These are phyloP conservation scores for Zygosaccharomyces kombuchaensis DNA, from an alignment of 805 yeast genomes.

Conservation along the genomic window DNA sequence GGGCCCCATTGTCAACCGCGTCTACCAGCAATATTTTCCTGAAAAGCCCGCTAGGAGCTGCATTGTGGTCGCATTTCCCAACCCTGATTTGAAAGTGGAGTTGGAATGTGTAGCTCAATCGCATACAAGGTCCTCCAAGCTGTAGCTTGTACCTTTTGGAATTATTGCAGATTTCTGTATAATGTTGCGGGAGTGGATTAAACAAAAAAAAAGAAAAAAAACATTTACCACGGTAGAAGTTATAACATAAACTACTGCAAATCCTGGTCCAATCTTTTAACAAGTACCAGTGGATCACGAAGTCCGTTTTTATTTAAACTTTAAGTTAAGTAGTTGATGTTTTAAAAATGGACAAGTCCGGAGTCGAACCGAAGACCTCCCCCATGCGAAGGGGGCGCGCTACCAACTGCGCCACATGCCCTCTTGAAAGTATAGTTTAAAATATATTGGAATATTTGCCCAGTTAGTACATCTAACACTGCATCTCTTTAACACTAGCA, in stretches of 20 bases:
- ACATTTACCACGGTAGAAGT: no score
- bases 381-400: conserved; percentile 11
- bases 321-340: no score
- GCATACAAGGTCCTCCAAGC: not conserved
- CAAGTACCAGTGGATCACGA: no score
- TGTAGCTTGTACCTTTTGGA: not conserved
- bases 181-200: no score
- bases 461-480: no score
- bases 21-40: conserved; percentile 45
- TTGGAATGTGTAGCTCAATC: conserved; percentile 44
- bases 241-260: no score
- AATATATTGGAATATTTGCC: no score
- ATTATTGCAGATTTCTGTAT: not conserved
- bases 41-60: conserved; percentile 52
- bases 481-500: no score
- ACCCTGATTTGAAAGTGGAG: conserved; percentile 47
- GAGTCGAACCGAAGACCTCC: conserved; percentile 10
- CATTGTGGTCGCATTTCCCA: conserved; percentile 48
- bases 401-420: conserved; percentile 11
- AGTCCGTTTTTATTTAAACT: no score
- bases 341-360: conserved; percentile 10
- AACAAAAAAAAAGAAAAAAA: no score
- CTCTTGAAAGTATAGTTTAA: not conserved
- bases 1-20: conserved; percentile 41
- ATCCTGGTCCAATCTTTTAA: no score